phyloP scores from a whole-genome alignment of 345 rosid species.

The Brassica carinata region DNA sequence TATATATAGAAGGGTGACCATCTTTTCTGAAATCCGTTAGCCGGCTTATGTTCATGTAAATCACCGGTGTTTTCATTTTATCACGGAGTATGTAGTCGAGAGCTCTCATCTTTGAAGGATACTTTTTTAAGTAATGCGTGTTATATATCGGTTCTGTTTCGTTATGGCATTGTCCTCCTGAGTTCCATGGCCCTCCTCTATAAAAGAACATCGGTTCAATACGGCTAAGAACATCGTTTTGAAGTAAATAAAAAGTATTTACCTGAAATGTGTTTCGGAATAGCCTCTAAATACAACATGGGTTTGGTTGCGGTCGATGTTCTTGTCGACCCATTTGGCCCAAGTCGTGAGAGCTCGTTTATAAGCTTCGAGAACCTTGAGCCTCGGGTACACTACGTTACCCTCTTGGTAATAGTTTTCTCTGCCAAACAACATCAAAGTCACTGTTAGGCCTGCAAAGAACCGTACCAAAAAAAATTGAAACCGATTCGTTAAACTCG shows the following conservation, averaged over 20 bases:
- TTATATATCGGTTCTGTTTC: slow-evolving; percentile 76
- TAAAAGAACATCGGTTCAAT: neutral
- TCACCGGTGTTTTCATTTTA: slow-evolving; percentile 62
- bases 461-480: neutral
- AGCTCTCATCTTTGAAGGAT: slow-evolving; percentile 86
- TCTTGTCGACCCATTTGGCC: slow-evolving; percentile 84
- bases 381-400: slow-evolving; percentile 63
- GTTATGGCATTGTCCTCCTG: slow-evolving; percentile 82
- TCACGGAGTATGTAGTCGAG: slow-evolving; percentile 54
- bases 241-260: neutral
- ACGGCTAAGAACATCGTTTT: neutral
- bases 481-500: no score
- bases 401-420: slow-evolving; percentile 95
- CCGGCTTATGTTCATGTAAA: slow-evolving; percentile 73
- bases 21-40: slow-evolving; percentile 85
- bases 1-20: slow-evolving; percentile 79
- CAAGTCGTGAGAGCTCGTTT: slow-evolving; percentile 78
- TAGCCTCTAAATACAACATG: slow-evolving; percentile 78
- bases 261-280: slow-evolving; percentile 90
- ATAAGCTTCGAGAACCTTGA: slow-evolving; percentile 79
- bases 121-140: slow-evolving; percentile 53
- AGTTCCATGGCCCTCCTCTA: slow-evolving; percentile 91
- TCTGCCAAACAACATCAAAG: slow-evolving; percentile 39
- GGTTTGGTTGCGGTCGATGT: slow-evolving; percentile 53
- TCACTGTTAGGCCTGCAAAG: neutral